Base-by-base conservation (phyloP, 345 rosid species). In the Triadica sebifera region DNA sequence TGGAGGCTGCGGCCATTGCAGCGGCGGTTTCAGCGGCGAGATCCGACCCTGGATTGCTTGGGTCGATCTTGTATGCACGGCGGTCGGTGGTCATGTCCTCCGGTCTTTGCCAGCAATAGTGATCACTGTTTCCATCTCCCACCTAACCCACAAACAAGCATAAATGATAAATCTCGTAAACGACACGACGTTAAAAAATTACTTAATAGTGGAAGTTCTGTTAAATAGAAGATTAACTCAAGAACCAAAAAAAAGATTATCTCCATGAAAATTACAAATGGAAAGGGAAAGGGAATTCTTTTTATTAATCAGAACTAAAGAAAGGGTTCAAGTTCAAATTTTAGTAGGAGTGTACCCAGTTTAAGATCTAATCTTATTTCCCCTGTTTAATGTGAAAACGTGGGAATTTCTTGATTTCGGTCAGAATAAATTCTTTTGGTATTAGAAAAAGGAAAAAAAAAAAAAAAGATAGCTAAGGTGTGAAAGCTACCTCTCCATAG, bases 31-130 rank as follows among this genome's bases (percentile, higher is more conserved):
- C 99, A 20, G 96, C 98, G 38, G 99, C 96, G 6, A 95, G 98
- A 83, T 95, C 99, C 57, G 99, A 95, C 62, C 99, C 99, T 12
- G 99, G 99, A 77, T 93, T 95, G 67, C 89, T 91, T 5, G 92
- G 89, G 82, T 93, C 97, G 61, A 95, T 80, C 89, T 83, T 79
- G 85, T 95, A 95, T 22, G 98, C 99, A n/a, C 72, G 86, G 20
- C 99, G 82, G 85, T 91, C 97, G 4, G 99, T 95, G 62, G 97
- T 91, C 99, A 95, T 95, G 55, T 95, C 99, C 87, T 95, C 99
- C 12, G 99, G 99, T 77, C 98, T 88, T 86, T 95, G 99, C 99
- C 99, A 95, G 78, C 99, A 95, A 86, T 89, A 89, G 74, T 95
- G 98, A 84, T 95, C 99, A 73, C 86, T 95, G 89, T 91, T 87